phyloP scores from a whole-genome alignment of 2,329 filamentous ascomycete genomes.

The Pezicula carpinea region DNA sequence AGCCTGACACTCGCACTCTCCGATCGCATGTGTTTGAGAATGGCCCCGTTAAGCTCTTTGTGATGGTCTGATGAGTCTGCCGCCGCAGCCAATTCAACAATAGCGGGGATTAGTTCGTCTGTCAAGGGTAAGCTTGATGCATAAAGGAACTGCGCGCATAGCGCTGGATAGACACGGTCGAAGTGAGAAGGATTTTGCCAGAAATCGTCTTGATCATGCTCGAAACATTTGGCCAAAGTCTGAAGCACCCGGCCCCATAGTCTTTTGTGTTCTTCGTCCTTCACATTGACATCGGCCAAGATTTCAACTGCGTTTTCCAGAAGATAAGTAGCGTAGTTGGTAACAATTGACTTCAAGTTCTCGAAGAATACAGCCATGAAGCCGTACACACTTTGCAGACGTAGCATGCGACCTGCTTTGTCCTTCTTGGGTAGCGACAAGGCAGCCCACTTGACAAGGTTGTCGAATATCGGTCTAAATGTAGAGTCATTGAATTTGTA shows the following conservation, averaged over 20 bases:
- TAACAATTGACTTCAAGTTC: slow-evolving; percentile 88
- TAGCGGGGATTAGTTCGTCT: slow-evolving; percentile 62
- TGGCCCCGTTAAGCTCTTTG: slow-evolving; percentile 75
- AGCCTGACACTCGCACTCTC: slow-evolving; percentile 69
- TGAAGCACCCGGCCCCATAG: slow-evolving; percentile 68
- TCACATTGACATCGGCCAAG: slow-evolving; percentile 43
- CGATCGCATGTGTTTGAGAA: slow-evolving; percentile 75
- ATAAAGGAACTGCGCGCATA: slow-evolving; percentile 62
- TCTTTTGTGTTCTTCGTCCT: slow-evolving; percentile 45
- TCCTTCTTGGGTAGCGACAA: slow-evolving; percentile 59
- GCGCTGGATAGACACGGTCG: slow-evolving; percentile 60
- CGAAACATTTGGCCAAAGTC: slow-evolving; percentile 71
- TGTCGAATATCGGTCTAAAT: slow-evolving; percentile 86
- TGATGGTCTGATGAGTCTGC: slow-evolving; percentile 85
- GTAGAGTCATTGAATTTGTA: slow-evolving; percentile 94
- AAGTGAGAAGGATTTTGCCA: slow-evolving; percentile 94
- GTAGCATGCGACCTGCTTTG: slow-evolving; percentile 48
- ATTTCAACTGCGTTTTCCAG: slow-evolving; percentile 68
- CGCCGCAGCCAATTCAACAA: slow-evolving; percentile 74
- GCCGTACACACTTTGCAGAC: slow-evolving; percentile 73
- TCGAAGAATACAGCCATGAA: slow-evolving; percentile 79
- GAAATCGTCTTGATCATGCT: slow-evolving; percentile 90
- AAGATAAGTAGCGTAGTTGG: slow-evolving; percentile 82
- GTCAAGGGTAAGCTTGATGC: slow-evolving; percentile 39
- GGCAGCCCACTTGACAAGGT: slow-evolving; percentile 77